Conservation (phyloP, 805 yeast species). For the Scheffersomyces spartinae region DNA sequence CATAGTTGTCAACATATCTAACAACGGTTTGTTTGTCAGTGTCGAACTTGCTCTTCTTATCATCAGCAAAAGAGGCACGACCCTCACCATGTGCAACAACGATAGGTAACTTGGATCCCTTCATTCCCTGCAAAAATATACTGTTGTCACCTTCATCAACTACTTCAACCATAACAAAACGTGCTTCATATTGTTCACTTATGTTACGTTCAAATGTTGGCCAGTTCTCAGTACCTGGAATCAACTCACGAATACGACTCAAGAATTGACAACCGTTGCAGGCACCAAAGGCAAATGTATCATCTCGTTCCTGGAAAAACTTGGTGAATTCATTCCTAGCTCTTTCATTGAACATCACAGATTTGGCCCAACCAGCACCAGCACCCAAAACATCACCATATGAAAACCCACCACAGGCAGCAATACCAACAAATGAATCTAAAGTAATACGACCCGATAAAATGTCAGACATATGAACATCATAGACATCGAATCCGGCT, state of each 20-base stretch:
- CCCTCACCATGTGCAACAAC: slow-evolving; percentile 99
- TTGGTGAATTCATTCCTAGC: slow-evolving; percentile 65
- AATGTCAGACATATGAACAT: slow-evolving; percentile 94
- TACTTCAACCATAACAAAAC: slow-evolving; percentile 82
- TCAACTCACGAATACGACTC: slow-evolving; percentile 70
- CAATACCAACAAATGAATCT: slow-evolving; percentile 79
- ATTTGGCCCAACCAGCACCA: slow-evolving; percentile 98
- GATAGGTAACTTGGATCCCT: slow-evolving; percentile 88
- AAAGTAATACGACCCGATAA: slow-evolving; percentile 60
- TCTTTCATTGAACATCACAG: slow-evolving; percentile 73
- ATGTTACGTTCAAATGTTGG: slow-evolving; percentile 86
- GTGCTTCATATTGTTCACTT: slow-evolving; percentile 94
- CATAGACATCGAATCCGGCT: slow-evolving; percentile 90
- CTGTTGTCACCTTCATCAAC: slow-evolving; percentile 39
- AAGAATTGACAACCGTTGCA: slow-evolving; percentile 98
- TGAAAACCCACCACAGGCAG: slow-evolving; percentile 98
- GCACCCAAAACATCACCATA: slow-evolving; percentile 99
- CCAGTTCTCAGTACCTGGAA: slow-evolving; percentile 94
- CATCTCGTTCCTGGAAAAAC: slow-evolving; percentile 78
- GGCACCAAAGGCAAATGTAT: slow-evolving; percentile 95
- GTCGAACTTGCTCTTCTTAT: slow-evolving; percentile 37
- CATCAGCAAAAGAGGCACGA: slow-evolving; percentile 57
- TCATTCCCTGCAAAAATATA: slow-evolving; percentile 81
- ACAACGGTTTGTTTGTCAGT: slow-evolving; percentile 48
- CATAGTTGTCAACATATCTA: slow-evolving; percentile 86